Percentiles rank a stretch among this genome's conserved stretches.
Conservation (phyloP, 176 grass and related monocot genomes). For the Neostapfia colusana region DNA sequence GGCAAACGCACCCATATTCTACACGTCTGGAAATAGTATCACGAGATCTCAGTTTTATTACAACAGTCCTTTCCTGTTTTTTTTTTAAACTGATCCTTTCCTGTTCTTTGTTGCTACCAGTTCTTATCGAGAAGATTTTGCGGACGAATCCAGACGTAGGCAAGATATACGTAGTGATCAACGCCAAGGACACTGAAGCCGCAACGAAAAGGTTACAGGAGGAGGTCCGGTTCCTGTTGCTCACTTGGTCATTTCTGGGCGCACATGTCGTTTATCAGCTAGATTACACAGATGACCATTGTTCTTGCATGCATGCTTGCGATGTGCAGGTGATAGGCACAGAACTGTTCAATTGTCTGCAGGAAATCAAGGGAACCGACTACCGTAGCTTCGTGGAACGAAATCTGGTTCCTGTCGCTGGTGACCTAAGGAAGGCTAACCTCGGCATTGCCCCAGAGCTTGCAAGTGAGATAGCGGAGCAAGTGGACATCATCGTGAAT, state of each 20-base stretch:
- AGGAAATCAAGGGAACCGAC: constrained; percentile 63
- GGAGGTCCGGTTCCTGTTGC: constrained; percentile 41
- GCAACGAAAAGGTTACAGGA: constrained; percentile 55
- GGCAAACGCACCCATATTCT: too few relatives aligned
- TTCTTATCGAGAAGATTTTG: constrained; percentile 90
- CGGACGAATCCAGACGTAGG: constrained; percentile 68
- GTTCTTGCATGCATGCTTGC: not conserved
- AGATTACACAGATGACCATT: not conserved
- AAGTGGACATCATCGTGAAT: constrained; percentile 77
- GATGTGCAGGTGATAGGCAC: constrained; percentile 63
- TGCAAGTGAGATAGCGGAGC: constrained; percentile 51
- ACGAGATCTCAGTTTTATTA: too few relatives aligned
- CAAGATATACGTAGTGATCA: constrained; percentile 90
- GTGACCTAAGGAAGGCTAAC: constrained; percentile 66
- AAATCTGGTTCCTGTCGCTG: constrained; percentile 75
- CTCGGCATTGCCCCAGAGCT: constrained; percentile 65
- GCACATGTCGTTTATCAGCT: not conserved
- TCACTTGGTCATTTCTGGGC: not conserved
- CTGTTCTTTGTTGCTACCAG: constrained; percentile 9
- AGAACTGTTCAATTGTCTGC: constrained; percentile 65
- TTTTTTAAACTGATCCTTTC: too few relatives aligned
- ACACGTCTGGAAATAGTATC: too few relatives aligned
- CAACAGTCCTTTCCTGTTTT: too few relatives aligned
- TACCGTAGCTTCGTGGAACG: constrained; percentile 55
- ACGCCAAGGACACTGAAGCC: constrained; percentile 61